A percentile compares a stretch with the other conserved stretches of the same genome.
Evolutionary conservation across 805 yeast species (phyloP).

Genomic region (Pichia heedii): DNA sequence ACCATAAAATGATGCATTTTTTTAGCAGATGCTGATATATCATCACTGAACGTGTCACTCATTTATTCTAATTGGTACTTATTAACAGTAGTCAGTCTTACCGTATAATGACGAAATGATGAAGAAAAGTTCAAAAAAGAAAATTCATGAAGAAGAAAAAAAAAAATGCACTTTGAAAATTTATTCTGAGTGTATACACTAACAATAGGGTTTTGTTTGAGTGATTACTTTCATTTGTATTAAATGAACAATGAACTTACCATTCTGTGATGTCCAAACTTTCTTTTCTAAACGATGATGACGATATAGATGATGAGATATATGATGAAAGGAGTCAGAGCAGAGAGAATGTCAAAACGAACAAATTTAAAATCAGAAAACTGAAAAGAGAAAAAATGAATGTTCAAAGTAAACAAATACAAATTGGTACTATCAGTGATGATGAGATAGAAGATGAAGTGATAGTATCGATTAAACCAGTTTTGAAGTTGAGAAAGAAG

Average conservation of each 20-base stretch:
- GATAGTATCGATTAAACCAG: no score
- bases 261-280: not conserved
- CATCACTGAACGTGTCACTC: constrained; percentile 7
- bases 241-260: no score
- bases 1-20: constrained; percentile 59
- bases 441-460: not conserved
- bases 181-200: no score
- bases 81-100: no score
- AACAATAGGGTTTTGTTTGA: no score
- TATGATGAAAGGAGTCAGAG: no score
- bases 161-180: not conserved
- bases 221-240: no score
- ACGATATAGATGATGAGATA: not conserved
- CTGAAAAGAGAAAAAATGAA: not conserved
- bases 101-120: no score
- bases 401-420: not conserved
- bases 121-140: not conserved
- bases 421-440: not conserved
- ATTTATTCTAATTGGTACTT: no score
- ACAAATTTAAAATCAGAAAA: not conserved
- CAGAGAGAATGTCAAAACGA: not conserved
- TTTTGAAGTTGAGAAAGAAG: no score
- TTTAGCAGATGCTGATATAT: constrained; percentile 33
- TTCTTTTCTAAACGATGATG: not conserved
- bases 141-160: not conserved